Percentiles rank a stretch among this genome's conserved stretches.
Conservation (phyloP, 306 rosid species). For the Gleditsia sinensis region DNA sequence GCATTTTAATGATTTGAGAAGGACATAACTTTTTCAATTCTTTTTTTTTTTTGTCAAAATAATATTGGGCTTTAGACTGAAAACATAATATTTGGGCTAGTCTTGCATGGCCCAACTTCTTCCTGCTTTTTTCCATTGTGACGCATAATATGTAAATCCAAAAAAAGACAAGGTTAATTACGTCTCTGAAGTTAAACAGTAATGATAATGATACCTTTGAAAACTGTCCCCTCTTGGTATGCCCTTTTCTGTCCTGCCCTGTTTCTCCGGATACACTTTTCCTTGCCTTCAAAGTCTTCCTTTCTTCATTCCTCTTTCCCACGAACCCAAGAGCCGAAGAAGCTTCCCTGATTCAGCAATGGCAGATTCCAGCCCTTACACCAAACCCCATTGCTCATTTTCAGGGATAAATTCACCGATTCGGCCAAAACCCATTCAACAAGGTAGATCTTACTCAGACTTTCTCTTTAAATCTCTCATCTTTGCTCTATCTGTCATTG, state of each 20-base stretch:
- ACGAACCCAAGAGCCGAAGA: background rate
- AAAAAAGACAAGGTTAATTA: background rate
- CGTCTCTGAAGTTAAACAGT: background rate
- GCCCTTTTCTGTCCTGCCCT: background rate
- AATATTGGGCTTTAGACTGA: too few species aligned
- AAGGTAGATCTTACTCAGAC: conserved; percentile 42
- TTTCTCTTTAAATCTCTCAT: conserved; percentile 55
- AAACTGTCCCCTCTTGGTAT: background rate
- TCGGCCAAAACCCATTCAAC: conserved; percentile 29
- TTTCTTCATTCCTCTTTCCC: conserved; percentile 44
- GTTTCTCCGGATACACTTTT: conserved; percentile 20
- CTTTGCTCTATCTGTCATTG: conserved; percentile 38
- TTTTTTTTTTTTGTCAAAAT: too few species aligned
- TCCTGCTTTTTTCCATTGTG: too few species aligned
- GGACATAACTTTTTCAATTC: too few species aligned
- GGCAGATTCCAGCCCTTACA: conserved; percentile 65
- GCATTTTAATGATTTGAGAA: too few species aligned
- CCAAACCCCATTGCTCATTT: conserved; percentile 48
- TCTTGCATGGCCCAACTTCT: too few species aligned
- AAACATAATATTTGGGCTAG: too few species aligned
- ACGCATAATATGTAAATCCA: background rate
- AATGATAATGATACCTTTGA: conserved; percentile 15
- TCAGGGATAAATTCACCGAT: conserved; percentile 30
- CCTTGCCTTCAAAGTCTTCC: conserved; percentile 48
- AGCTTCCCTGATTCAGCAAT: conserved; percentile 29